Conservation (phyloP, 2,329 filamentous ascomycete genomes). For the Calycina herbarum region DNA sequence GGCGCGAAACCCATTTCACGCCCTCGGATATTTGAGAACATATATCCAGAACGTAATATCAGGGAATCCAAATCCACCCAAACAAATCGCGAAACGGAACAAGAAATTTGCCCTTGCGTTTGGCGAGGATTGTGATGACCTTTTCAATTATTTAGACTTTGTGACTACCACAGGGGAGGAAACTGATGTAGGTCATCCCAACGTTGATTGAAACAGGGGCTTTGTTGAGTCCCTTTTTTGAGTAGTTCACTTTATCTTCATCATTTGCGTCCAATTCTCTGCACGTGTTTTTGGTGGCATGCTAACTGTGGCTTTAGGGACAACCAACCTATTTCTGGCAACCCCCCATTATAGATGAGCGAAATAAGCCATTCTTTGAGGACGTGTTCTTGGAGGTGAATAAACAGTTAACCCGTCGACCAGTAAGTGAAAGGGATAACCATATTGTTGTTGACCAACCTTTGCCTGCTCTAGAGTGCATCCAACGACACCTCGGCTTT, state of each 20-base stretch:
- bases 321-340: conserved; percentile 36
- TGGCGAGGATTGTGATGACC: conserved; percentile 57
- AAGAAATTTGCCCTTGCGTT: conserved; percentile 65
- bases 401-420: conserved; percentile 25
- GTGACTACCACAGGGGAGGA: conserved; percentile 39
- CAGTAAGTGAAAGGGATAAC: conserved; percentile 15
- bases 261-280: neutral
- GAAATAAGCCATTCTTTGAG: conserved; percentile 48
- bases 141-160: conserved; percentile 62
- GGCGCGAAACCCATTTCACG: conserved; percentile 52
- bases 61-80: conserved; percentile 48
- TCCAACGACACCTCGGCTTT: conserved; percentile 34
- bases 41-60: conserved; percentile 58
- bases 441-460: conserved; percentile 10
- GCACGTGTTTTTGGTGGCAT: conserved; percentile 15
- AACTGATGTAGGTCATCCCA: conserved; percentile 41
- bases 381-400: conserved; percentile 59
- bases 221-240: neutral
- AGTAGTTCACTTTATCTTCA: neutral
- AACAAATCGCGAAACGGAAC: conserved; percentile 58
- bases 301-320: conserved; percentile 35
- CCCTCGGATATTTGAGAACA: conserved; percentile 55
- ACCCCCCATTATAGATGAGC: conserved; percentile 29
- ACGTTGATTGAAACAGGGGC: neutral
- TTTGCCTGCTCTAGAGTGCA: conserved; percentile 28